A percentile compares a stretch with the other conserved stretches of the same genome.
Evolutionary conservation across 2,329 filamentous ascomycete species (phyloP).

Genomic region (Stylonectria norvegica): DNA sequence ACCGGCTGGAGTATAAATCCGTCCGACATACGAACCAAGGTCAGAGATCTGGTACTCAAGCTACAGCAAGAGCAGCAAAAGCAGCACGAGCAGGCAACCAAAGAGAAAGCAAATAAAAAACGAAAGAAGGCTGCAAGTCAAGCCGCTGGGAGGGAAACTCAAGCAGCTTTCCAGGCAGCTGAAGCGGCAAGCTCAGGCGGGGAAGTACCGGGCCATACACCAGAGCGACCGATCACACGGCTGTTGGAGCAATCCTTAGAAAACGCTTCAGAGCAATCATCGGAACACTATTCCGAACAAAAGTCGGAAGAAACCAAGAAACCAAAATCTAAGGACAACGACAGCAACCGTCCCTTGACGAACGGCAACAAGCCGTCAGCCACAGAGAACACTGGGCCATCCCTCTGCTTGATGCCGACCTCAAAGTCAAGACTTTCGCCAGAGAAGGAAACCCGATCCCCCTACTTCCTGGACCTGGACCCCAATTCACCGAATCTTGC

Average conservation of each 20-base stretch:
- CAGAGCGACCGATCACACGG: too few species aligned
- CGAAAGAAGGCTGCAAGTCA: slow-evolving; percentile 27
- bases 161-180: too few species aligned
- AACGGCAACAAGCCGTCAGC: slow-evolving; percentile 6
- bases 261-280: too few species aligned
- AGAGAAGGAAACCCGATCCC: slow-evolving; percentile 6
- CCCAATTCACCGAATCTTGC: slow-evolving; percentile 16
- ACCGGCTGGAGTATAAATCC: slow-evolving; percentile 53
- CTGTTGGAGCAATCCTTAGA: too few species aligned
- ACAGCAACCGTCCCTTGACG: slow-evolving; percentile 6
- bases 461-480: slow-evolving; percentile 11
- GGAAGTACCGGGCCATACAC: too few species aligned
- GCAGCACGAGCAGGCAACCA: slow-evolving; percentile 37
- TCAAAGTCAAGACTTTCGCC: slow-evolving; percentile 3
- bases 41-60: slow-evolving; percentile 63
- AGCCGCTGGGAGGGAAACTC: too few species aligned
- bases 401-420: slow-evolving; percentile 2
- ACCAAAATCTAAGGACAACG: slow-evolving; percentile 3
- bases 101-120: slow-evolving; percentile 33
- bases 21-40: slow-evolving; percentile 57
- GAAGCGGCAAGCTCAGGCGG: too few species aligned
- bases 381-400: slow-evolving; percentile 3
- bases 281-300: slow-evolving; percentile 13
- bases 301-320: slow-evolving; percentile 12
- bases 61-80: slow-evolving; percentile 58